Evolutionary conservation across 495 filamentous ascomycete genomes (phyloP).

Genomic region (Penicillium taxi): DNA sequence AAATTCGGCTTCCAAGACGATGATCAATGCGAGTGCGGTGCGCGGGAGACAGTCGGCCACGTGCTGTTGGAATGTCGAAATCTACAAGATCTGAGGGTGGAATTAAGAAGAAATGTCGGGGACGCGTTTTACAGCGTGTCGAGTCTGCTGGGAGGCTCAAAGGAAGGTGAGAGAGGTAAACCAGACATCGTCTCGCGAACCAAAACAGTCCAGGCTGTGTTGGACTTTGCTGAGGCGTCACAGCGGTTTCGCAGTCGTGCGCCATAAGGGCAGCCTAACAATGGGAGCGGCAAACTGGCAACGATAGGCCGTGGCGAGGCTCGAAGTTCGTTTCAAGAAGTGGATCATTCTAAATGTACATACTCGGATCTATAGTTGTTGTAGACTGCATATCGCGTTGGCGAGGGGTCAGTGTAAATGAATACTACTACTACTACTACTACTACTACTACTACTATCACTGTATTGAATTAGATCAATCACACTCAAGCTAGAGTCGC

Average conservation of each 20-base stretch:
- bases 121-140: conserved; percentile 20
- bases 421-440: neutral
- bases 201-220: conserved; percentile 17
- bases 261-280: conserved; percentile 23
- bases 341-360: conserved; percentile 12
- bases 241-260: conserved; percentile 23
- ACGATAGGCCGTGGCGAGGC: conserved; percentile 24
- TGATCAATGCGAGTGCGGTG: conserved; percentile 12
- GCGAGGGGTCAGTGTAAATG: neutral
- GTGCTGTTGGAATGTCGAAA: conserved; percentile 14
- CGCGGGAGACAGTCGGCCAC: conserved; percentile 15
- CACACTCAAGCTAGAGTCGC: no score
- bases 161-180: conserved; percentile 21
- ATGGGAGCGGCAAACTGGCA: conserved; percentile 16
- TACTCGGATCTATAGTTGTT: conserved; percentile 14
- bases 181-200: conserved; percentile 12
- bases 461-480: no score
- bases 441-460: no score
- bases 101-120: conserved; percentile 13
- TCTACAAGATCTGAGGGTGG: conserved; percentile 6
- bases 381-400: conserved; percentile 3
- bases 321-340: conserved; percentile 21
- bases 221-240: conserved; percentile 27
- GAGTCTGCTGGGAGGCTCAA: conserved; percentile 19
- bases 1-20: conserved; percentile 8